Conservation (phyloP, 345 rosid genomes). For the Viola odorata region DNA sequence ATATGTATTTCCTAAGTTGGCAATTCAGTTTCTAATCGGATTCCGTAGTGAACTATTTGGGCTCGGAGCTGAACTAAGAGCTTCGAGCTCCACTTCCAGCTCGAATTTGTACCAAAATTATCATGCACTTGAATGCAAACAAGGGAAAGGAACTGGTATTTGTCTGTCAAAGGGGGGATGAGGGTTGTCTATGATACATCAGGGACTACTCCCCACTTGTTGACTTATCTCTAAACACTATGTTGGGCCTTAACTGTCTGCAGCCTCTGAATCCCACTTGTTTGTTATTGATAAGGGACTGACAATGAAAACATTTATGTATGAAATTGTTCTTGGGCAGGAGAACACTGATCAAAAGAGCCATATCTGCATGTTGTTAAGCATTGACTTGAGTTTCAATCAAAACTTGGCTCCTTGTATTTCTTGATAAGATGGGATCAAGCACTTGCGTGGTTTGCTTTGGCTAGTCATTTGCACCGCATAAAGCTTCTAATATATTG, state of each 20-base stretch:
- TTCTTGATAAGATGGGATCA: not conserved
- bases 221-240: not conserved
- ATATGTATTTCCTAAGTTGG: too few relatives aligned
- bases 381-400: not conserved
- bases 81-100: too few relatives aligned
- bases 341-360: not conserved
- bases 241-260: not conserved
- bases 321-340: not conserved
- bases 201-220: not conserved
- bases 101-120: too few relatives aligned
- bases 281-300: not conserved
- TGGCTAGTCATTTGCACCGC: not conserved
- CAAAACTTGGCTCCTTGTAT: not conserved
- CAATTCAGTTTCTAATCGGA: too few relatives aligned
- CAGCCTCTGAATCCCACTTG: not conserved
- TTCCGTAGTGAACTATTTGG: too few relatives aligned
- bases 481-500: too few relatives aligned
- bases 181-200: too few relatives aligned
- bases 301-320: not conserved
- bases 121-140: too few relatives aligned
- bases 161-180: too few relatives aligned
- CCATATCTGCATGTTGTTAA: not conserved
- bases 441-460: too few relatives aligned
- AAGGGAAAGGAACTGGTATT: too few relatives aligned
- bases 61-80: too few relatives aligned